Evolutionary conservation across 2,329 filamentous ascomycete genomes (phyloP), one percentile per base, ranked within the genome.

Genomic region (Penicillium corylophilum): DNA sequence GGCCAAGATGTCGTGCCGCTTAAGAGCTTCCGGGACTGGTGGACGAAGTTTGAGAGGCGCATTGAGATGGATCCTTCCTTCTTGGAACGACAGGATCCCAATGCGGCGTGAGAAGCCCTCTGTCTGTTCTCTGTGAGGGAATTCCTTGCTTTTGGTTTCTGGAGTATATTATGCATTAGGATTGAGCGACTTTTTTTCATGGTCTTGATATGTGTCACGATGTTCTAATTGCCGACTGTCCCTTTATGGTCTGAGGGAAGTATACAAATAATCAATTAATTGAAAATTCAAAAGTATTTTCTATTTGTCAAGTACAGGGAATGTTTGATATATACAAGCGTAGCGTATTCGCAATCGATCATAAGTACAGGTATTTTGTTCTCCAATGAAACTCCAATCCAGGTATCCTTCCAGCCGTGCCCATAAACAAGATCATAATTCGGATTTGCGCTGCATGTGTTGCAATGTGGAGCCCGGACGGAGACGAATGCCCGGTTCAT

Each of bases 1-100:
- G 88, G 88, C 0, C 82, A 88, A 41, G 93, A 97, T 70, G 88
- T 95, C 12, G 89, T 99, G 22, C 92, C 94, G n/a, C 74, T 99
- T 58, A 94, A 89, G 74, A 90, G 89, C 5, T 99, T 99, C 70
- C 88, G 95, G 74, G 90, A 95, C 52, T 99, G 95, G 94, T 99
- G 95, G 94, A 82, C 80, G 54, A 97, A 96, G 74, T 99, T 99
- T 74, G 93, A 99, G 77, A 83, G 84, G 55, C 87, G 86, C 67
- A 82, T 99, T 35, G 87, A 92, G 63, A 81, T 83, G 58, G 94
- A 99, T 74, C 93, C 94, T 0, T 83, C 84, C 6, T 99, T 99
- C 69, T 76, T 99, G 61, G 92, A 97, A 73, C 83, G 86, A 64
- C 83, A 80, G 50, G 82, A 83, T 58, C 77, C 78, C 16, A 64